Percentiles rank a stretch among this genome's conserved stretches.
Evolutionary conservation across 495 filamentous ascomycete species (phyloP).

Genomic region (Apiosordaria backusii): DNA sequence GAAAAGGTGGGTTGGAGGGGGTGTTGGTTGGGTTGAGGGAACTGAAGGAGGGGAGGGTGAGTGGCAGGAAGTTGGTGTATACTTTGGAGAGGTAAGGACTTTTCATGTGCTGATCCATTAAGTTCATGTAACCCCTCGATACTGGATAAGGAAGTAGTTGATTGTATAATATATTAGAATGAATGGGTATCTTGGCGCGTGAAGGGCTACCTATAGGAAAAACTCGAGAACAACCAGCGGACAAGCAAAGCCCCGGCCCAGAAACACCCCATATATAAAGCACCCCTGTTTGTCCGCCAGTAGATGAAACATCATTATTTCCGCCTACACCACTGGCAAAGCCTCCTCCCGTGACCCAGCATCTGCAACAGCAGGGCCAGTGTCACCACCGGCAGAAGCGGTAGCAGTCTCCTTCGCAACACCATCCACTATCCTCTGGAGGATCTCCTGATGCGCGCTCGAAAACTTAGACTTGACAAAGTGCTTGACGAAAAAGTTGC

Average conservation of each 20-base stretch:
- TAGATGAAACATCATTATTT: not conserved
- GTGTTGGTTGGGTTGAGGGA: constrained; percentile 37
- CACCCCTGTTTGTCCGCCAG: not conserved
- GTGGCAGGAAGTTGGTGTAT: constrained; percentile 40
- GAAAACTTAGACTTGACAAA: constrained; percentile 33
- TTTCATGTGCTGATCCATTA: constrained; percentile 11
- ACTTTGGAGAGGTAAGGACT: constrained; percentile 11
- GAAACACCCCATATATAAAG: not conserved
- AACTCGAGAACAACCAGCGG: not conserved
- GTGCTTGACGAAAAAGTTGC: constrained; percentile 27
- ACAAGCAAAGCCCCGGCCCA: not conserved
- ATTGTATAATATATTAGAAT: not conserved
- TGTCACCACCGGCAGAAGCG: not conserved
- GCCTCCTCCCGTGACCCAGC: not conserved
- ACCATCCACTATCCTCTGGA: constrained; percentile 24
- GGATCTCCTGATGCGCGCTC: constrained; percentile 26
- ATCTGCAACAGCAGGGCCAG: not conserved
- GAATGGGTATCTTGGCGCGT: not conserved
- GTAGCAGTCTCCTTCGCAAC: constrained; percentile 8
- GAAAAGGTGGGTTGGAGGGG: constrained; percentile 33
- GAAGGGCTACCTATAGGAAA: constrained; percentile 3
- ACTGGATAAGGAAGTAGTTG: not conserved
- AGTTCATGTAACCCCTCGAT: not conserved
- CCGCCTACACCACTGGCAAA: not conserved
- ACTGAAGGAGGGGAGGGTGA: constrained; percentile 32